Conservation (phyloP, 2,329 filamentous ascomycete genomes). For the Xylariaceae sp. region DNA sequence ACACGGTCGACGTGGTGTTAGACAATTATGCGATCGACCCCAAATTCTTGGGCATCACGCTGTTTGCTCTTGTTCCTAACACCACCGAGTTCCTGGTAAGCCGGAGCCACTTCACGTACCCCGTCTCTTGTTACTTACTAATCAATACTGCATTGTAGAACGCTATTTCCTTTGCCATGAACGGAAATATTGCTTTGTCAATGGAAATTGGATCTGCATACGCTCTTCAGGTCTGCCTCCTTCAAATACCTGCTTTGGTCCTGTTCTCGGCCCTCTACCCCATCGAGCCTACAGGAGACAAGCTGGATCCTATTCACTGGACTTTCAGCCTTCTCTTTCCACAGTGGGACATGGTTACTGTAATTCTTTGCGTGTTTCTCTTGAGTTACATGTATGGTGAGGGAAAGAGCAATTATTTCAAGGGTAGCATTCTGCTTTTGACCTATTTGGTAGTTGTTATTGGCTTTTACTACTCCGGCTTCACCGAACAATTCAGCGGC, state of each 20-base stretch:
- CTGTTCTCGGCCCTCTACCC: conserved; percentile 84
- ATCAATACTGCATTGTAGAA: conserved; percentile 61
- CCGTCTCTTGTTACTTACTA: conserved; percentile 17
- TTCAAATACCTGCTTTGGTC: conserved; percentile 93
- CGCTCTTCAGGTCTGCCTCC: conserved; percentile 90
- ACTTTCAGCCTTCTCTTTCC: conserved; percentile 92
- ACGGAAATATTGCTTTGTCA: conserved; percentile 95
- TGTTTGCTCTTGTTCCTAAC: conserved; percentile 96
- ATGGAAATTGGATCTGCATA: conserved; percentile 99
- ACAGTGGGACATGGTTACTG: conserved; percentile 98
- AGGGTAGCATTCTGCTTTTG: conserved; percentile 91
- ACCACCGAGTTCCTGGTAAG: conserved; percentile 95
- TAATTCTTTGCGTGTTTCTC: conserved; percentile 94
- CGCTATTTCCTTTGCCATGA: conserved; percentile 99
- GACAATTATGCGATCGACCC: conserved; percentile 91
- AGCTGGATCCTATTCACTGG: conserved; percentile 58
- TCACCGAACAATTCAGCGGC: conserved; percentile 49
- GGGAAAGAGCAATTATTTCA: conserved; percentile 99
- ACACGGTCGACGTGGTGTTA: conserved; percentile 95
- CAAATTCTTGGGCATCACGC: conserved; percentile 94
- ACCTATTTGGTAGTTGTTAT: conserved; percentile 91
- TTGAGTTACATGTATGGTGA: conserved; percentile 98
- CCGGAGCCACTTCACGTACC: conserved; percentile 23
- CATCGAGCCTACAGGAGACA: conserved; percentile 44
- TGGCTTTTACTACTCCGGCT: conserved; percentile 86